phyloP scores from a whole-genome alignment of 352 stramenopile species.

The Globisporangium cylindrosporum region DNA sequence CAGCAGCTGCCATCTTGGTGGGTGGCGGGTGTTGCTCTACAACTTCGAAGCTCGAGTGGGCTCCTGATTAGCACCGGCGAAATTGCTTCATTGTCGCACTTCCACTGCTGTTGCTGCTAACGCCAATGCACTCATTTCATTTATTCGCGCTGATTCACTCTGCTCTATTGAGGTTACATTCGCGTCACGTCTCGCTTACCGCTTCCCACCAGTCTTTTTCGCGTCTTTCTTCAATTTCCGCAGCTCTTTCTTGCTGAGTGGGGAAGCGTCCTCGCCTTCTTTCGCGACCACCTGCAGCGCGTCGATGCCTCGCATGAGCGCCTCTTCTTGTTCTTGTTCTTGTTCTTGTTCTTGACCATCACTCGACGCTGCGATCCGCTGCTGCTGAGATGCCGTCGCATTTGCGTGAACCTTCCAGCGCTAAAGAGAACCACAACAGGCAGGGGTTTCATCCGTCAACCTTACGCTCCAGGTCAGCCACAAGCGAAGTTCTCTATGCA shows the following conservation, averaged over 20 bases:
- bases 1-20: conserved; percentile 3
- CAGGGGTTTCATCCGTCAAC: not conserved
- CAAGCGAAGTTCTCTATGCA: conserved; percentile 3
- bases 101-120: not conserved
- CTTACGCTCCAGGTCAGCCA: not conserved
- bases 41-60: not conserved
- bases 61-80: not conserved
- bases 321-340: not conserved
- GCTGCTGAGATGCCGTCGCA: not conserved
- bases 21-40: not conserved
- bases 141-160: not conserved
- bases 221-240: conserved; percentile 30
- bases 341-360: not conserved
- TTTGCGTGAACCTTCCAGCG: conserved; percentile 15
- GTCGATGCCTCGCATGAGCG: not conserved
- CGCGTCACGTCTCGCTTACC: not conserved
- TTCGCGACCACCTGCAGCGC: conserved; percentile 5
- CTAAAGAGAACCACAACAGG: not conserved
- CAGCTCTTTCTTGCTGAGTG: conserved; percentile 47
- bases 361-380: conserved; percentile 3
- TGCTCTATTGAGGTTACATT: not conserved
- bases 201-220: conserved; percentile 4
- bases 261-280: conserved; percentile 8
- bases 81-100: not conserved
- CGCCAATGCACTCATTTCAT: not conserved